phyloP scores from a whole-genome alignment of 371 early-diverging fungal genomes.

The Actinomortierella wolfii region DNA sequence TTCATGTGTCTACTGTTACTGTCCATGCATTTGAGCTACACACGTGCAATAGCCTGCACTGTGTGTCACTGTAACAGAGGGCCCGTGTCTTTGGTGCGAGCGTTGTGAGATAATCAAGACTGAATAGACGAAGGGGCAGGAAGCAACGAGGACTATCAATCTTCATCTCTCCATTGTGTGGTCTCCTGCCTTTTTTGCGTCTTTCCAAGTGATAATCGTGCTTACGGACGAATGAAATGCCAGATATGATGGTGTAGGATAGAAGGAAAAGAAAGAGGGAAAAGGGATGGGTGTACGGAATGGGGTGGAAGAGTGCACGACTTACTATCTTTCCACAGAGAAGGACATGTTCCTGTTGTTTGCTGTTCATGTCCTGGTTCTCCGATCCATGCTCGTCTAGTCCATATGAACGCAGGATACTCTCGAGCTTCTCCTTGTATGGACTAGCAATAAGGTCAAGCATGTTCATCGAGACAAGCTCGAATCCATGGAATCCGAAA shows the following conservation, averaged over 20 bases:
- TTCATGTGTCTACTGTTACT: too few relatives aligned
- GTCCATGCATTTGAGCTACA: too few relatives aligned
- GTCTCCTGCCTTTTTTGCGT: too few relatives aligned
- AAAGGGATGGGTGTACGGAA: background rate
- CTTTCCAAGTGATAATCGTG: too few relatives aligned
- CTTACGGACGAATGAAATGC: background rate
- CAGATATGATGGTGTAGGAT: background rate
- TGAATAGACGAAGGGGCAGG: too few relatives aligned
- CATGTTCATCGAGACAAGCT: slow-evolving; percentile 57
- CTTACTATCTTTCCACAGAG: slow-evolving; percentile 73
- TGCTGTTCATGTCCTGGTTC: slow-evolving; percentile 1
- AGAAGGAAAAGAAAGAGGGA: background rate
- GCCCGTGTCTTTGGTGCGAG: too few relatives aligned
- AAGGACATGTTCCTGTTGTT: slow-evolving; percentile 50
- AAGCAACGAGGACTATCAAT: background rate
- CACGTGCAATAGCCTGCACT: too few relatives aligned
- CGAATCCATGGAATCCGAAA: slow-evolving; percentile 53
- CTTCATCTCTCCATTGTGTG: too few relatives aligned
- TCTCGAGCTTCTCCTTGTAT: slow-evolving; percentile 57
- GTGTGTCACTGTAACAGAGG: too few relatives aligned
- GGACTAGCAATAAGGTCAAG: slow-evolving; percentile 61
- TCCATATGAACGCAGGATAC: background rate
- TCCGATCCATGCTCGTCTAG: background rate
- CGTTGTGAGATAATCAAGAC: too few relatives aligned
- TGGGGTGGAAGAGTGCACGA: background rate